phyloP scores from a whole-genome alignment of 2,329 filamentous ascomycete genomes.

The Dactylellina haptotyla region DNA sequence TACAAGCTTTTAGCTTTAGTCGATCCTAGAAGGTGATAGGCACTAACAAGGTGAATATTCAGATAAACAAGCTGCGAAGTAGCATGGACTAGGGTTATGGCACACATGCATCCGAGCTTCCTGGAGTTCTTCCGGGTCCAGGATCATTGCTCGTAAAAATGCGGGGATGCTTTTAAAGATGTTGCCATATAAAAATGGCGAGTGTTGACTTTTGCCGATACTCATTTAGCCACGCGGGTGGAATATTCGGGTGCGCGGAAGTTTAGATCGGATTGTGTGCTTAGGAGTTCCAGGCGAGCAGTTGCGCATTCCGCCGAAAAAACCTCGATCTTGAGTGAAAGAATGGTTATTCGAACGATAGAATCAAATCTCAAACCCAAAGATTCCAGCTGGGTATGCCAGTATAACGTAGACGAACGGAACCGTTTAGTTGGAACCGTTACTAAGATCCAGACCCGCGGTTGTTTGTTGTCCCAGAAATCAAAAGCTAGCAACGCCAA shows the following conservation, averaged over 20 bases:
- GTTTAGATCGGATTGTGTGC: not conserved
- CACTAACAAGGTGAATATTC: slow-evolving; percentile 10
- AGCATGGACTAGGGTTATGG: slow-evolving; percentile 35
- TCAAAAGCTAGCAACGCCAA: no score
- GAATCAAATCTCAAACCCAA: not conserved
- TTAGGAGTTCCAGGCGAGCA: not conserved
- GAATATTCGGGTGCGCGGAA: slow-evolving; percentile 37
- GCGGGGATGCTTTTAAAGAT: slow-evolving; percentile 29
- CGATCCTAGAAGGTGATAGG: not conserved
- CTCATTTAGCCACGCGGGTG: slow-evolving; percentile 49
- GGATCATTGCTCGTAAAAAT: slow-evolving; percentile 28
- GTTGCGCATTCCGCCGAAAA: no score
- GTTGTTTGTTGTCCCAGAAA: no score
- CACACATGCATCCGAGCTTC: slow-evolving; percentile 34
- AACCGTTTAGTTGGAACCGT: not conserved
- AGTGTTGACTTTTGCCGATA: slow-evolving; percentile 27
- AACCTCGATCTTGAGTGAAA: no score
- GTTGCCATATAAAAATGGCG: not conserved
- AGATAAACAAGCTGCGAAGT: slow-evolving; percentile 8
- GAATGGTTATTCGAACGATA: no score
- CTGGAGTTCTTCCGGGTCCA: slow-evolving; percentile 43
- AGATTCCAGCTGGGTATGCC: not conserved
- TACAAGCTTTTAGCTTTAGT: slow-evolving; percentile 20
- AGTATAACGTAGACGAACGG: not conserved
- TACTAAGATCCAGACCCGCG: no score